A percentile compares a stretch with the other conserved stretches of the same genome.
phyloP scores from a whole-genome alignment of 2,329 filamentous ascomycete species.

The Clathrospora elynae region DNA sequence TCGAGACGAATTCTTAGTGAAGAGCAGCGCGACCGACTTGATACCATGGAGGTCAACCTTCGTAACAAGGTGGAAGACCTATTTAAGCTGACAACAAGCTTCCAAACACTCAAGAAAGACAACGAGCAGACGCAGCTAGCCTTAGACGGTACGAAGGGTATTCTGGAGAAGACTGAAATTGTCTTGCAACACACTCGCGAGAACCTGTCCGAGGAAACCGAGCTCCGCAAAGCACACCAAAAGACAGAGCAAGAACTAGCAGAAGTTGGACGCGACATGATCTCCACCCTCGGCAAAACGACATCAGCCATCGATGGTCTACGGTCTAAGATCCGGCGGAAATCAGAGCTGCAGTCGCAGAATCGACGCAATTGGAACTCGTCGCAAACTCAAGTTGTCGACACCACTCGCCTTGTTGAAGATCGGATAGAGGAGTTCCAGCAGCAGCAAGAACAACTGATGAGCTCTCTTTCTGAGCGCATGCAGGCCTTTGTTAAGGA shows the following conservation, averaged over 20 bases:
- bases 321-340: constrained; percentile 83
- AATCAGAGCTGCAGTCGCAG: constrained; percentile 78
- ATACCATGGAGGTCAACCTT: constrained; percentile 87
- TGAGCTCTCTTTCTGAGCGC: constrained; percentile 68
- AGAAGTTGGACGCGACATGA: constrained; percentile 73
- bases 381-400: constrained; percentile 74
- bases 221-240: constrained; percentile 81
- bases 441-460: constrained; percentile 71
- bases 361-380: constrained; percentile 81
- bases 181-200: constrained; percentile 78
- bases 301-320: constrained; percentile 80
- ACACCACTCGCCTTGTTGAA: constrained; percentile 79
- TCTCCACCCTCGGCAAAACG: constrained; percentile 77
- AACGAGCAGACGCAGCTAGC: constrained; percentile 75
- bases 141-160: constrained; percentile 77
- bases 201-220: constrained; percentile 77
- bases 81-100: constrained; percentile 81
- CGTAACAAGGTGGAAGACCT: constrained; percentile 94
- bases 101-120: constrained; percentile 87
- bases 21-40: constrained; percentile 89
- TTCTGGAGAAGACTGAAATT: constrained; percentile 86
- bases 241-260: constrained; percentile 79
- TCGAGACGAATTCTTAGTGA: constrained; percentile 88
- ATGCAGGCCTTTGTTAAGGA: constrained; percentile 78
- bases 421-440: constrained; percentile 74